Percentiles rank a stretch among this genome's conserved stretches.
Evolutionary conservation across 257 asterid species (phyloP).

Genomic region (Rehmannia glutinosa): DNA sequence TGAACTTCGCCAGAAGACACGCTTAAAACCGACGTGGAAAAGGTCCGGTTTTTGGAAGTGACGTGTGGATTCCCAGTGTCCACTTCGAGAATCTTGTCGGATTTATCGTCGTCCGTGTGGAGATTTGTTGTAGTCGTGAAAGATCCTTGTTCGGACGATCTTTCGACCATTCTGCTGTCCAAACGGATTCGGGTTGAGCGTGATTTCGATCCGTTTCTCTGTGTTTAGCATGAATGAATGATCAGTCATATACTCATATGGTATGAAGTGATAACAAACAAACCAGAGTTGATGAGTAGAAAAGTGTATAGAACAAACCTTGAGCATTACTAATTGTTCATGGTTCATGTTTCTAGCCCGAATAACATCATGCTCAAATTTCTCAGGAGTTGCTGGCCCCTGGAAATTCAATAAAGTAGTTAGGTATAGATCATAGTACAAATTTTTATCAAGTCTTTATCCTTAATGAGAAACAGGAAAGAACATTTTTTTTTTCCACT

Average conservation of each 20-base stretch:
- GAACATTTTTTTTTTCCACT: no score
- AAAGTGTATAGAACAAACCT: constrained; percentile 37
- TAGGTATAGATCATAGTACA: background rate
- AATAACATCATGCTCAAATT: constrained; percentile 49
- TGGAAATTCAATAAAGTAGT: constrained; percentile 17
- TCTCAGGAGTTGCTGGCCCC: constrained; percentile 93
- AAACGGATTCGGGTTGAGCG: constrained; percentile 10
- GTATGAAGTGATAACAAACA: no score
- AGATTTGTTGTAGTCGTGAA: constrained; percentile 3
- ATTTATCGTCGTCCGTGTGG: constrained; percentile 31
- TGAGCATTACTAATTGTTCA: constrained; percentile 33
- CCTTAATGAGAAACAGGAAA: no score
- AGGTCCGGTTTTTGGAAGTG: constrained; percentile 39
- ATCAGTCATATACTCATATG: background rate
- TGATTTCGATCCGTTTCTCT: constrained; percentile 49
- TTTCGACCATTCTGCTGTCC: constrained; percentile 15
- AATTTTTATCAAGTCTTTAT: no score
- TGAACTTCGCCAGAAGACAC: constrained; percentile 56
- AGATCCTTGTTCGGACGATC: constrained; percentile 23
- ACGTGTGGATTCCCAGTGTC: constrained; percentile 35
- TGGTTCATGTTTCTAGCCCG: constrained; percentile 47
- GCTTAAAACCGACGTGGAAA: constrained; percentile 45
- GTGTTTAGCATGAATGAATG: constrained; percentile 4
- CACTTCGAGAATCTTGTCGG: constrained; percentile 58
- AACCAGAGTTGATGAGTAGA: background rate